Percentiles rank a stretch among this genome's conserved stretches.
Evolutionary conservation across 805 yeast species (phyloP).

Genomic region (Yarrowia hollandica): DNA sequence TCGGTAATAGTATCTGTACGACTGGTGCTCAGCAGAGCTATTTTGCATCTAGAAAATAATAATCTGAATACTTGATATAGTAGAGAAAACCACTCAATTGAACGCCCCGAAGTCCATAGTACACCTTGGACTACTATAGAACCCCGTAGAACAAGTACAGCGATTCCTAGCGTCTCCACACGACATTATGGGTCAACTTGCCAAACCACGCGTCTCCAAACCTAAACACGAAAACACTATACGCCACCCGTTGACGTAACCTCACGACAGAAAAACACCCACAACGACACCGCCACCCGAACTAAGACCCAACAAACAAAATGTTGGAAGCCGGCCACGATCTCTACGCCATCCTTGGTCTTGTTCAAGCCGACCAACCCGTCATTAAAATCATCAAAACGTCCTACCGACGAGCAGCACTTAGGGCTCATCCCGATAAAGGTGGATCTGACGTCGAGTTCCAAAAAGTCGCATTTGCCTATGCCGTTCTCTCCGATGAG

Average conservation of each 20-base stretch:
- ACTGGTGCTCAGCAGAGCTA: too few relatives aligned
- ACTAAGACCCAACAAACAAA: neutral
- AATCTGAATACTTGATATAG: too few relatives aligned
- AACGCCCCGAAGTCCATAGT: too few relatives aligned
- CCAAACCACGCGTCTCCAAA: slow-evolving; percentile 5
- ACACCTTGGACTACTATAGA: too few relatives aligned
- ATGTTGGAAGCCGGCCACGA: slow-evolving; percentile 39
- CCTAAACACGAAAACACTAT: slow-evolving; percentile 5
- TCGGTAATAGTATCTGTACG: too few relatives aligned
- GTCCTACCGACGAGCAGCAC: slow-evolving; percentile 64
- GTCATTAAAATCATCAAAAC: slow-evolving; percentile 60
- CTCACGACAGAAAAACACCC: too few relatives aligned
- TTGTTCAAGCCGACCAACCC: slow-evolving; percentile 42
- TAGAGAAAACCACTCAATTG: too few relatives aligned
- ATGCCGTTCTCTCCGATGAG: slow-evolving; percentile 63
- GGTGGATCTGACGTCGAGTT: slow-evolving; percentile 50
- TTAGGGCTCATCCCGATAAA: slow-evolving; percentile 73
- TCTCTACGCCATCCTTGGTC: slow-evolving; percentile 58
- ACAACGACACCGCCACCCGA: neutral
- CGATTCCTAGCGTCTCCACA: too few relatives aligned
- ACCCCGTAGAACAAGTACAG: neutral
- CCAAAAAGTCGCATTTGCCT: slow-evolving; percentile 73
- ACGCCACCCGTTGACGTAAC: neutral
- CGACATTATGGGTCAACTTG: too few relatives aligned
- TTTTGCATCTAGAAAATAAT: too few relatives aligned